Percentiles rank a stretch among this genome's conserved stretches.
Evolutionary conservation across 768 basidiomycete genomes (phyloP).

Genomic region (Lentinula detonsa): DNA sequence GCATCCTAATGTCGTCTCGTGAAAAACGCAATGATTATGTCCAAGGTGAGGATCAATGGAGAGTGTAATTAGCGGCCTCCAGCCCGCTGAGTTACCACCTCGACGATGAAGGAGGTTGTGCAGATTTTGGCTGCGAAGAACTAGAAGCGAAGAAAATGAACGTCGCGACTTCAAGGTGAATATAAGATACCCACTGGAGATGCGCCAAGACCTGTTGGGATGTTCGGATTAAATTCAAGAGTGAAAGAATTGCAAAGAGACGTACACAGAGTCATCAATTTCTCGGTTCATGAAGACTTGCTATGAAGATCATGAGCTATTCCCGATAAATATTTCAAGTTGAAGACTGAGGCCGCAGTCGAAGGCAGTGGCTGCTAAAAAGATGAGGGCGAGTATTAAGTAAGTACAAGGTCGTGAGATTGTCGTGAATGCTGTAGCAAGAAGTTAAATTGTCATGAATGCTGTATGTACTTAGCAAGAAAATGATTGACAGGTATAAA

Average conservation of each 20-base stretch:
- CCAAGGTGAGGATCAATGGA: slow-evolving; percentile 44
- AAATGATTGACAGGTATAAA: not conserved
- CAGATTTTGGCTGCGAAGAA: not conserved
- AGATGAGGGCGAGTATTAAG: not conserved
- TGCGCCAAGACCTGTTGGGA: not conserved
- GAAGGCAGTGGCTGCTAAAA: not conserved
- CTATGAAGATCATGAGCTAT: not conserved
- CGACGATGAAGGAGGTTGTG: not conserved
- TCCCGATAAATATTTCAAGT: not conserved
- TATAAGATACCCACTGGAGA: not conserved
- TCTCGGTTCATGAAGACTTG: not conserved
- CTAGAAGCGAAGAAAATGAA: not conserved
- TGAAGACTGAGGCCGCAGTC: not conserved
- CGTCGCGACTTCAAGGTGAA: not conserved
- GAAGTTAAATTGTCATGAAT: too few species aligned
- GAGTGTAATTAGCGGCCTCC: slow-evolving; percentile 61
- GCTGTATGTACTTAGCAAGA: not conserved
- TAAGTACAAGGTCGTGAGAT: not conserved
- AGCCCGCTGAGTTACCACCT: slow-evolving; percentile 15
- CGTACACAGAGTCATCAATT: not conserved
- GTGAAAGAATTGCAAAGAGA: not conserved
- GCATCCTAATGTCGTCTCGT: slow-evolving; percentile 51
- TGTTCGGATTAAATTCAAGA: not conserved
- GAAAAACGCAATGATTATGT: slow-evolving; percentile 16
- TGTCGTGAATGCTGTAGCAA: not conserved